Evolutionary conservation across 148 eudicot species (phyloP), one percentile per base, ranked within the genome.

Genomic region (Camellia sinensis): DNA sequence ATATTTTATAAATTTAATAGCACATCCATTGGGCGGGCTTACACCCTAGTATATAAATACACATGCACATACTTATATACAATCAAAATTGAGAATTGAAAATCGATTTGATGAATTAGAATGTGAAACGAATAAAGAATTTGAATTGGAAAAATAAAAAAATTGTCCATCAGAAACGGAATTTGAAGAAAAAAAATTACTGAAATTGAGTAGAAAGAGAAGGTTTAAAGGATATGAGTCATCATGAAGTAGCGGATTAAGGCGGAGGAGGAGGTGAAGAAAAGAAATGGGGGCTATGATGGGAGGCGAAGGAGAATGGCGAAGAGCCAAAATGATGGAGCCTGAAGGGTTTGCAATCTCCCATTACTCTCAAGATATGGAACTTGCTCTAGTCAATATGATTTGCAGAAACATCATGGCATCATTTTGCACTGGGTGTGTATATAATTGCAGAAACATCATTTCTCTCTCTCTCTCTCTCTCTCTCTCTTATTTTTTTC

Each of bases 201-300:
- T 8, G 62, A 46, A n/a, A 15, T 4, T 10, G 5, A 17, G 46
- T 8, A 61, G 6, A 5, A 0, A 61, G 7, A 62, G 29, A 63
- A 6, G 76, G 64, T 63, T 68, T 4, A n/a, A 76, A 88, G 90
- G 90, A 86, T 88, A 88, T 85, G 90, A 85, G 90, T 88, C 90
- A 88, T 88, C 74, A 80, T 82, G 75, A 71, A 78, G 75, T 50
- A 66, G 54, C 54, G 22, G 52, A 76, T 17, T 5, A 67, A 48
- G 77, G 73, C 40, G 79, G 72, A 46, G 6, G 59, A 64, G 50
- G 48, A 3, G 66, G 63, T 43, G 37, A 14, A 37, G 22, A 44
- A 54, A 5, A 18, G 37, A 41, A 13, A 21, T 48, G 79, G 6
- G 44, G 40, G 37, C 70, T 12, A 41, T 67, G 19, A 43, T 2